Evolutionary conservation across 768 basidiomycete genomes (phyloP).

Genomic region (Postia placenta): DNA sequence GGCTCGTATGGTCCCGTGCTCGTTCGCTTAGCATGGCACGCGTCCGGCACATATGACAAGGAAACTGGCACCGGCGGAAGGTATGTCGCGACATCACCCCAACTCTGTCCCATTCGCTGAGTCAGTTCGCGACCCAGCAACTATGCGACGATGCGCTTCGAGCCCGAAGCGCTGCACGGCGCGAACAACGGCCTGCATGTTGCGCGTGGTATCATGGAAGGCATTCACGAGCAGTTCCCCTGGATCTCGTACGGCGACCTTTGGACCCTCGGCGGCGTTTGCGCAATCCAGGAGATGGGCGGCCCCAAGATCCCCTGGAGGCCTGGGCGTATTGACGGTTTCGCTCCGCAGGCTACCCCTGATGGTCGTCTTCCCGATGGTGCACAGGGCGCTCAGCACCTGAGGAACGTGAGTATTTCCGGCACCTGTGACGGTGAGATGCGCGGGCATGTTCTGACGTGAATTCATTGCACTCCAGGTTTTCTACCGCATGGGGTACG

Average conservation of each 20-base stretch:
- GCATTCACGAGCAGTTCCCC: slow-evolving; percentile 78
- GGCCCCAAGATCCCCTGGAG: slow-evolving; percentile 94
- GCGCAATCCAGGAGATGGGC: slow-evolving; percentile 87
- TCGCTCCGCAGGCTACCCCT: slow-evolving; percentile 66
- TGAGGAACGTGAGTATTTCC: slow-evolving; percentile 55
- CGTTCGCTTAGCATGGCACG: slow-evolving; percentile 90
- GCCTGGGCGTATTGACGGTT: slow-evolving; percentile 87
- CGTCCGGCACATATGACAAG: slow-evolving; percentile 91
- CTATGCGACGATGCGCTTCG: slow-evolving; percentile 98
- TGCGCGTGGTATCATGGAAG: slow-evolving; percentile 79
- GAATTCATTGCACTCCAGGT: slow-evolving; percentile 35
- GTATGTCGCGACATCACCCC: slow-evolving; percentile 37
- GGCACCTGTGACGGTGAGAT: not conserved
- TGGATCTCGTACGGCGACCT: slow-evolving; percentile 97
- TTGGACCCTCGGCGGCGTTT: slow-evolving; percentile 94
- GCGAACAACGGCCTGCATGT: slow-evolving; percentile 81
- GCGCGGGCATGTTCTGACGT: not conserved
- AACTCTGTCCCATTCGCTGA: not conserved
- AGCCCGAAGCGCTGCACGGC: slow-evolving; percentile 76
- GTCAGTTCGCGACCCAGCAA: slow-evolving; percentile 49
- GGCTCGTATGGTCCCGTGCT: slow-evolving; percentile 86
- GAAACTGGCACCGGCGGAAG: slow-evolving; percentile 73
- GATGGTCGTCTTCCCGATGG: slow-evolving; percentile 91
- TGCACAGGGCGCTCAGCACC: slow-evolving; percentile 73
- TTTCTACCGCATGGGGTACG: slow-evolving; percentile 84